Evolutionary conservation across 345 rosid species (phyloP).

Genomic region (Citrus inodora): DNA sequence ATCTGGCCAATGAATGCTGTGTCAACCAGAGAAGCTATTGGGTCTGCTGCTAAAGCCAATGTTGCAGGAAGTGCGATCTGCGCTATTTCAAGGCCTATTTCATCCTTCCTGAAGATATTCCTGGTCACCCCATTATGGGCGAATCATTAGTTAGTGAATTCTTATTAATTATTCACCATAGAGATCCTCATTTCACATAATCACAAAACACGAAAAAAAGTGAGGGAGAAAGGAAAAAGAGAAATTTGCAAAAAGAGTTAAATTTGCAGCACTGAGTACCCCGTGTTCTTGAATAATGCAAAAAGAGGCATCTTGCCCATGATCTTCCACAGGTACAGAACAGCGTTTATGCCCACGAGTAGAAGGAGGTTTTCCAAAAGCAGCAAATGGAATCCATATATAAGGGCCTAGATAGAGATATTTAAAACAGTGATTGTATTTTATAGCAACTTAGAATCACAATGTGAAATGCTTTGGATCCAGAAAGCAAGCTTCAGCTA

Average conservation of each 20-base stretch:
- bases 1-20: conserved; percentile 67
- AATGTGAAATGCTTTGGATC: neutral
- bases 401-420: neutral
- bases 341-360: conserved; percentile 12
- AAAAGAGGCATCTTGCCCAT: conserved; percentile 26
- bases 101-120: conserved; percentile 41
- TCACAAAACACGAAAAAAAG: neutral
- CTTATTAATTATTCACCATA: neutral
- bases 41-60: conserved; percentile 61
- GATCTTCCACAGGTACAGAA: conserved; percentile 15
- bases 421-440: neutral
- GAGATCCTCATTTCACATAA: neutral
- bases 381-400: neutral
- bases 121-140: conserved; percentile 24
- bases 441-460: neutral
- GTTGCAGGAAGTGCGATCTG: conserved; percentile 57
- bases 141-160: neutral
- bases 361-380: neutral
- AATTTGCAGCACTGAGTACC: conserved; percentile 16
- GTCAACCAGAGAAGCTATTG: conserved; percentile 60
- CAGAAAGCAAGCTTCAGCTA: neutral
- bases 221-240: neutral
- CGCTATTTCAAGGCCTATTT: conserved; percentile 51
- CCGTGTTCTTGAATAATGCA: conserved; percentile 32
- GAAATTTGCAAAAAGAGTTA: neutral